These are phyloP conservation scores for Piromyces sp. DNA, from an alignment of 192 early-diverging fungal species.

Conservation along the genomic window DNA sequence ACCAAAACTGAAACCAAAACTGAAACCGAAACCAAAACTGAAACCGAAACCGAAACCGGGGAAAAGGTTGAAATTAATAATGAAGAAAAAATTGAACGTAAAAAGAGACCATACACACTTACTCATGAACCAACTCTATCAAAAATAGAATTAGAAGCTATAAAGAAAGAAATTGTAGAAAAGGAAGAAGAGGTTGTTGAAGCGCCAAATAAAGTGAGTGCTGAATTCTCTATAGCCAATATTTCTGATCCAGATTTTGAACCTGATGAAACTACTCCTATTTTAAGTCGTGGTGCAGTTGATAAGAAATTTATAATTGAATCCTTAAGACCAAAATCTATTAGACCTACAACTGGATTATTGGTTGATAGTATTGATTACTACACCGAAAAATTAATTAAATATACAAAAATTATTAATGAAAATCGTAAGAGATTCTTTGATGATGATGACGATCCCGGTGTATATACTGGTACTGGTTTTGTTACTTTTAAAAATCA, in stretches of 20 bases:
- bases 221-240: too few relatives aligned
- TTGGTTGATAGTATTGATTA: background rate
- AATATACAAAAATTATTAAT: background rate
- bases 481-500: background rate
- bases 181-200: background rate
- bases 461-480: background rate
- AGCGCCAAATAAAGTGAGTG: too few relatives aligned
- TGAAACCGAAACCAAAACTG: too few relatives aligned
- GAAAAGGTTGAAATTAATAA: too few relatives aligned
- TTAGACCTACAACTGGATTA: background rate
- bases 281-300: background rate
- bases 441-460: background rate
- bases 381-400: background rate
- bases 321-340: background rate
- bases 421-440: background rate
- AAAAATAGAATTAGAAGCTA: background rate
- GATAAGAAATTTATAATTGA: background rate
- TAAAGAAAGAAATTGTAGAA: background rate
- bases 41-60: too few relatives aligned
- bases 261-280: background rate
- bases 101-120: too few relatives aligned
- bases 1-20: too few relatives aligned
- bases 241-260: too few relatives aligned
- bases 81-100: too few relatives aligned
- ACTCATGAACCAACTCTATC: background rate